These are phyloP conservation scores for Pichiaceae sp. DNA, from an alignment of 1,139 yeast species.

Conservation along the genomic window DNA sequence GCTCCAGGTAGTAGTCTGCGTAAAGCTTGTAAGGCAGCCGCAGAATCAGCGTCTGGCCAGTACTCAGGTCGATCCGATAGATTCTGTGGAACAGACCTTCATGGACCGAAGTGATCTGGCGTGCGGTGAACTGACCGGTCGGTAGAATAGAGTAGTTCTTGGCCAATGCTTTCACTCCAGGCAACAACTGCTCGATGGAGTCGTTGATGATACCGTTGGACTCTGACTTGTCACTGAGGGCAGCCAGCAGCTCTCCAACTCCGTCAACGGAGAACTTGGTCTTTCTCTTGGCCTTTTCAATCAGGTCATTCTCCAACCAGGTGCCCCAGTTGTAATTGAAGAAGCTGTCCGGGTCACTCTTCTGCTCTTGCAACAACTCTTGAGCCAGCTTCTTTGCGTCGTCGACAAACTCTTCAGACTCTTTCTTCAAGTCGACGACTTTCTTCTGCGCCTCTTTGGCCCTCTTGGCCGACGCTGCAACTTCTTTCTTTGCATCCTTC, in stretches of 20 bases:
- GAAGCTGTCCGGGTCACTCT: not conserved
- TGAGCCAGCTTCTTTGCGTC: not conserved
- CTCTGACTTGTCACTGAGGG: constrained; percentile 10
- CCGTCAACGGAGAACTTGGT: constrained; percentile 85
- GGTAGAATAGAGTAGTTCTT: constrained; percentile 14
- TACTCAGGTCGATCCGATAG: constrained; percentile 46
- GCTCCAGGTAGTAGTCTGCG: constrained; percentile 52
- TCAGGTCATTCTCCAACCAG: constrained; percentile 75
- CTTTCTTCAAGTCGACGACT: not conserved
- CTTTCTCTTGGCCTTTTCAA: constrained; percentile 64
- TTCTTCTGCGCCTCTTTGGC: not conserved
- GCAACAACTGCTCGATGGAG: constrained; percentile 11
- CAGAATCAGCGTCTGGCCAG: constrained; percentile 53
- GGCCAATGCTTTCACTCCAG: constrained; percentile 8
- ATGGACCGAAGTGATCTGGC: constrained; percentile 74
- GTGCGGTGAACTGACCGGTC: constrained; percentile 29
- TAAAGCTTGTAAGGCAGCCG: constrained; percentile 79
- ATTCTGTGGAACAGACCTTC: constrained; percentile 93
- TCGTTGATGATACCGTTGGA: constrained; percentile 13
- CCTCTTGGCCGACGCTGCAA: not conserved
- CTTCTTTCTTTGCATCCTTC: not conserved
- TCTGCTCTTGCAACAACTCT: not conserved
- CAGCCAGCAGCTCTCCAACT: constrained; percentile 29
- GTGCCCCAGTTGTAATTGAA: constrained; percentile 85
- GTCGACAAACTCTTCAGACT: not conserved